These are phyloP conservation scores for Cicer bijugum DNA, from an alignment of 306 rosid genomes.

Conservation along the genomic window DNA sequence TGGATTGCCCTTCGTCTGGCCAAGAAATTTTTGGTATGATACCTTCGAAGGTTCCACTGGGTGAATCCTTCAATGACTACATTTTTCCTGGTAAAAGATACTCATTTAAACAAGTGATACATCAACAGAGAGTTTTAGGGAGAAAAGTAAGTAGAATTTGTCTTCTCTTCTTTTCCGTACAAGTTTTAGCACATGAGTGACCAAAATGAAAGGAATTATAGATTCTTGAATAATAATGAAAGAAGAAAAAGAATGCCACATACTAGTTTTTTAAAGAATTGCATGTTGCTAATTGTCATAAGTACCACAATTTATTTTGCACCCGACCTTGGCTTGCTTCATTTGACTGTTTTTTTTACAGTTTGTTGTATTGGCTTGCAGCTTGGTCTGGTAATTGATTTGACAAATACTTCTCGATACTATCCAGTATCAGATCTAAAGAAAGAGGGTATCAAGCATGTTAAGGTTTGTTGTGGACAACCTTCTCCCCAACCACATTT, in stretches of 20 bases:
- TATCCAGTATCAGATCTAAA: conserved; percentile 80
- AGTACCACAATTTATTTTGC: neutral
- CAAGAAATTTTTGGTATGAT: conserved; percentile 76
- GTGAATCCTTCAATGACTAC: conserved; percentile 79
- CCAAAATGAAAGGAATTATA: conserved; percentile 17
- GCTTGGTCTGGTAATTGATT: conserved; percentile 98
- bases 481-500: conserved; percentile 26
- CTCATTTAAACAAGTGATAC: conserved; percentile 97
- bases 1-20: conserved; percentile 89
- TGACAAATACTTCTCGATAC: conserved; percentile 90
- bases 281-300: neutral
- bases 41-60: conserved; percentile 98
- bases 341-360: conserved; percentile 36
- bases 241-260: neutral
- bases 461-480: conserved; percentile 64
- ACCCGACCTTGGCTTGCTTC: conserved; percentile 9
- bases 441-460: conserved; percentile 94
- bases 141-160: conserved; percentile 69
- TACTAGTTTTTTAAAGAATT: neutral
- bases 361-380: conserved; percentile 57
- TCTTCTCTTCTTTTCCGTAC: conserved; percentile 30
- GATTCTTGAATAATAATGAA: conserved; percentile 24
- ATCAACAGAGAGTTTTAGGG: conserved; percentile 89
- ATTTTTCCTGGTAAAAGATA: conserved; percentile 94
- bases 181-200: conserved; percentile 34